Conservation (phyloP, 1,139 yeast species). For the Zygotorulaspora mrakii region DNA sequence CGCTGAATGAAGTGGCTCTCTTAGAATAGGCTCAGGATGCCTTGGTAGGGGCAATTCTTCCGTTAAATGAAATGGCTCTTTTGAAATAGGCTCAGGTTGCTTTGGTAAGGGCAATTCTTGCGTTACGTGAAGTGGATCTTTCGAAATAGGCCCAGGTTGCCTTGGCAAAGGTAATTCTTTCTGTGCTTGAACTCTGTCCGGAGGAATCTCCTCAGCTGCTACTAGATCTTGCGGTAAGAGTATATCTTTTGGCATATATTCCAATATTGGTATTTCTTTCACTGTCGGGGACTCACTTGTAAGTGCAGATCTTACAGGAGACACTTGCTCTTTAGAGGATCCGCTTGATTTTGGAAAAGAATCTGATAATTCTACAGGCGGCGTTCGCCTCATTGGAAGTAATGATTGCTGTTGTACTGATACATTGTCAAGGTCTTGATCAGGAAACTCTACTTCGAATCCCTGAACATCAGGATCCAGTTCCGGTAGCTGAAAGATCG, state of each 20-base stretch:
- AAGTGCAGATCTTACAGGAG: neutral
- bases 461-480: constrained; percentile 28
- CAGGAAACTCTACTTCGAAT: constrained; percentile 28
- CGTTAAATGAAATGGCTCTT: neutral
- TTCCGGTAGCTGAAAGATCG: constrained; percentile 28
- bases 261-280: neutral
- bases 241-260: neutral
- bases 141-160: too few species aligned
- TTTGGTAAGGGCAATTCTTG: neutral
- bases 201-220: too few species aligned
- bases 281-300: neutral
- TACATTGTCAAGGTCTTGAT: constrained; percentile 14
- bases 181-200: too few species aligned
- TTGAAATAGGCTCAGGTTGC: neutral
- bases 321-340: neutral
- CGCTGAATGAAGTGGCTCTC: neutral
- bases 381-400: constrained; percentile 5
- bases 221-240: neutral
- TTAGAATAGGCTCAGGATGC: neutral
- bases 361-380: constrained; percentile 2
- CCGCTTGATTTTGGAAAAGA: neutral
- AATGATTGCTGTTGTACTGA: neutral
- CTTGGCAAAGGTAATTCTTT: too few species aligned
- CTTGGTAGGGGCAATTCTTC: neutral
- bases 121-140: too few species aligned